Evolutionary conservation across 2,329 filamentous ascomycete species (phyloP).

Genomic region (Talaromyces piceae): DNA sequence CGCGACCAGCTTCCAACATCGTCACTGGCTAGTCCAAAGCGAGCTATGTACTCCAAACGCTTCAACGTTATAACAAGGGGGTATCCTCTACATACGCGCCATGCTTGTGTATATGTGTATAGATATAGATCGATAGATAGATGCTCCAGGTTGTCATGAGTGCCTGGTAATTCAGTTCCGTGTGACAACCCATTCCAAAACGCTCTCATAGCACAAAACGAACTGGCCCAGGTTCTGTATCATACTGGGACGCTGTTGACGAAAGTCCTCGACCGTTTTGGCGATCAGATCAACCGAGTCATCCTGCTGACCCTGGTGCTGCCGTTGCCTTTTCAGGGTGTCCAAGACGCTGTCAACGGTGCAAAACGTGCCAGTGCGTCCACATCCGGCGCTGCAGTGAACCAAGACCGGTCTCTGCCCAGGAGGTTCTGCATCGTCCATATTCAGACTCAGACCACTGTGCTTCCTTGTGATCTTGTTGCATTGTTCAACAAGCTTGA

Average conservation of each 20-base stretch:
- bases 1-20: neutral
- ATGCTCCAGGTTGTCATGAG: neutral
- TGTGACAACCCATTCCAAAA: slow-evolving; percentile 70
- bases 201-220: slow-evolving; percentile 92
- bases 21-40: neutral
- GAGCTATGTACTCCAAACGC: neutral
- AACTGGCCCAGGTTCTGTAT: slow-evolving; percentile 90
- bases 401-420: slow-evolving; percentile 69
- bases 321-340: slow-evolving; percentile 82
- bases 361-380: slow-evolving; percentile 91
- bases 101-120: neutral
- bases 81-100: neutral
- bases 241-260: slow-evolving; percentile 85
- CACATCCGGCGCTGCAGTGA: slow-evolving; percentile 93
- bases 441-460: slow-evolving; percentile 18
- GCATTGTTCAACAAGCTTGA: slow-evolving; percentile 83
- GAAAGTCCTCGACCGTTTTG: slow-evolving; percentile 83
- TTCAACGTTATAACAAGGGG: neutral
- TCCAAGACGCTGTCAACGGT: slow-evolving; percentile 94
- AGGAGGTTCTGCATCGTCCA: slow-evolving; percentile 49
- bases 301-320: slow-evolving; percentile 23
- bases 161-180: neutral
- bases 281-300: slow-evolving; percentile 72
- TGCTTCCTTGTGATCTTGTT: slow-evolving; percentile 54
- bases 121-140: too few species aligned